These are phyloP conservation scores for Metarhizium anisopliae DNA, from an alignment of 2,329 filamentous ascomycete species.

Conservation along the genomic window DNA sequence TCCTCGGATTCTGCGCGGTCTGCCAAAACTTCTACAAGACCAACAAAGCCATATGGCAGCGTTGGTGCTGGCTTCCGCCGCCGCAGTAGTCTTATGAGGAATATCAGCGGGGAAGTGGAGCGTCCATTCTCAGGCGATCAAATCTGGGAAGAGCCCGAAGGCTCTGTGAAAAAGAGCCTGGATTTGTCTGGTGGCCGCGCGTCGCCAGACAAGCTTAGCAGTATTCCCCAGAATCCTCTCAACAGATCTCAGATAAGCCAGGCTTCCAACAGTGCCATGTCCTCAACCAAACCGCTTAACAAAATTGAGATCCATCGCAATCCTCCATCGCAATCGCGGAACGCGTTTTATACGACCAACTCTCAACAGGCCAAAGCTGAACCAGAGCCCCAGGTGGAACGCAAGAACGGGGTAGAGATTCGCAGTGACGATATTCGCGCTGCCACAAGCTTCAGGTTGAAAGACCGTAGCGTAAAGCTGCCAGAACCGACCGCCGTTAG, in stretches of 20 bases:
- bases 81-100: conserved; percentile 59
- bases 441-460: conserved; percentile 82
- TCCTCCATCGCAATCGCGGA: conserved; percentile 71
- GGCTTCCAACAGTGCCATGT: conserved; percentile 16
- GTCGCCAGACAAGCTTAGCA: conserved; percentile 22
- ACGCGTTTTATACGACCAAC: conserved; percentile 72
- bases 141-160: conserved; percentile 82
- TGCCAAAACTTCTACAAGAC: conserved; percentile 12
- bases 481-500: conserved; percentile 87
- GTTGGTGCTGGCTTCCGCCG: conserved; percentile 36
- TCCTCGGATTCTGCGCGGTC: conserved; percentile 15
- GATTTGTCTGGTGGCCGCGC: conserved; percentile 18
- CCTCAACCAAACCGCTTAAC: conserved; percentile 28
- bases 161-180: conserved; percentile 9
- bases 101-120: conserved; percentile 59
- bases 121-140: conserved; percentile 65
- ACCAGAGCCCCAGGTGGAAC: conserved; percentile 36
- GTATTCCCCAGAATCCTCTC: conserved; percentile 22
- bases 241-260: conserved; percentile 29
- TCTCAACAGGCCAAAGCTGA: conserved; percentile 27
- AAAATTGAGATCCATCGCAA: conserved; percentile 75
- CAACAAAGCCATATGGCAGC: conserved; percentile 32
- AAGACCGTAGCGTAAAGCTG: conserved; percentile 76
- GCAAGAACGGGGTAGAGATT: conserved; percentile 74
- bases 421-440: conserved; percentile 79